phyloP scores from a whole-genome alignment of 371 early-diverging fungal species.

The Dichotomocladium elegans region DNA sequence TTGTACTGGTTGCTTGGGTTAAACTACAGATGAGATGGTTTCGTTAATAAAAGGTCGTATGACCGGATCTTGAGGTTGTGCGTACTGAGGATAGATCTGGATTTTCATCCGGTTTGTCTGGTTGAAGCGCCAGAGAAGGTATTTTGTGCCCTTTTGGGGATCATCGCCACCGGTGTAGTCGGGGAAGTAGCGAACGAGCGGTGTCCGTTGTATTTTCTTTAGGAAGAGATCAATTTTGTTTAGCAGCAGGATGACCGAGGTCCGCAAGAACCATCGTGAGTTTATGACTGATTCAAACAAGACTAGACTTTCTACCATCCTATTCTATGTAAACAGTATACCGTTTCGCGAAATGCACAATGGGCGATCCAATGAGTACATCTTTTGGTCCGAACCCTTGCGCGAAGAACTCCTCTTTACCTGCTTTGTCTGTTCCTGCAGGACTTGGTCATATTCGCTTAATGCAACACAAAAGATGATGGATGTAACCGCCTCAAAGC shows the following conservation, averaged over 20 bases:
- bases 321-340: constrained; percentile 45
- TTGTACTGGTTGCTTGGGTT: constrained; percentile 69
- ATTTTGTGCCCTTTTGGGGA: constrained; percentile 62
- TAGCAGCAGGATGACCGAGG: constrained; percentile 70
- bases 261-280: constrained; percentile 62
- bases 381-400: not conserved
- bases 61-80: not conserved
- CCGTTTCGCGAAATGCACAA: no score
- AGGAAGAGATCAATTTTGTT: constrained; percentile 78
- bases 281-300: constrained; percentile 73
- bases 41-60: not conserved
- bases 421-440: constrained; percentile 64
- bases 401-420: constrained; percentile 13
- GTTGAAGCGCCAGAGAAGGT: constrained; percentile 64
- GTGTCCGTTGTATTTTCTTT: constrained; percentile 55
- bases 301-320: constrained; percentile 68
- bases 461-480: constrained; percentile 69
- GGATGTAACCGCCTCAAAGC: constrained; percentile 75
- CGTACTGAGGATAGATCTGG: constrained; percentile 70
- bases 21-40: constrained; percentile 25
- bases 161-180: constrained; percentile 67
- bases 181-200: constrained; percentile 63
- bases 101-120: constrained; percentile 66
- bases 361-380: not conserved
- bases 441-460: constrained; percentile 68